Conservation (phyloP, 805 yeast species). For the Kodamaea hsintzibuensis region DNA sequence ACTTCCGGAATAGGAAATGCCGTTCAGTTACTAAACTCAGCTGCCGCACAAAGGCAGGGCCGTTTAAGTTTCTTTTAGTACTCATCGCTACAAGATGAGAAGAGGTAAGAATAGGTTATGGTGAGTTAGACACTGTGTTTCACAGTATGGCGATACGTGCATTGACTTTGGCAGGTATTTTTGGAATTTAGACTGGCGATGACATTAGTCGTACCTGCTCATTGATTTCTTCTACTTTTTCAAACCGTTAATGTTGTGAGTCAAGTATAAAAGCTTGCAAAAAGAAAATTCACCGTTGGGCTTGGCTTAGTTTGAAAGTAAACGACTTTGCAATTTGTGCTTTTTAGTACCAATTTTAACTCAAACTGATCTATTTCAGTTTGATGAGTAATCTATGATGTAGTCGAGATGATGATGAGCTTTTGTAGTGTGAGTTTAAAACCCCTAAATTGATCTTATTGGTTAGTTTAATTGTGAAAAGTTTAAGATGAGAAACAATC, state of each 20-base stretch:
- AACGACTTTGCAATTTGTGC: not conserved
- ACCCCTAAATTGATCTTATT: too few species aligned
- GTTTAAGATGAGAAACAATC: too few species aligned
- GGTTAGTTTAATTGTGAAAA: too few species aligned
- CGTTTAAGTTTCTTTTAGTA: not conserved
- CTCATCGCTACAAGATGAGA: not conserved
- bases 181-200: too few species aligned
- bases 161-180: not conserved
- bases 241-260: not conserved
- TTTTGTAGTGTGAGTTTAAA: too few species aligned
- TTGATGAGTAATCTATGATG: too few species aligned
- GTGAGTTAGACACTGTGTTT: not conserved
- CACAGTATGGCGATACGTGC: not conserved
- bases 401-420: too few species aligned
- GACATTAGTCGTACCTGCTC: not conserved
- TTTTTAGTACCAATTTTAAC: too few species aligned
- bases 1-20: conserved; percentile 1
- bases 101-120: not conserved
- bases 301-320: not conserved
- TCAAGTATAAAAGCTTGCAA: not conserved
- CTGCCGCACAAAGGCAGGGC: conserved; percentile 3
- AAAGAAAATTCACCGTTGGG: not conserved
- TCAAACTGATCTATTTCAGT: too few species aligned
- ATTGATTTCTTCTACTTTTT: not conserved
- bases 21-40: not conserved